Conservation (phyloP, 2,329 filamentous ascomycete species). For the Domatiomyces globalis region DNA sequence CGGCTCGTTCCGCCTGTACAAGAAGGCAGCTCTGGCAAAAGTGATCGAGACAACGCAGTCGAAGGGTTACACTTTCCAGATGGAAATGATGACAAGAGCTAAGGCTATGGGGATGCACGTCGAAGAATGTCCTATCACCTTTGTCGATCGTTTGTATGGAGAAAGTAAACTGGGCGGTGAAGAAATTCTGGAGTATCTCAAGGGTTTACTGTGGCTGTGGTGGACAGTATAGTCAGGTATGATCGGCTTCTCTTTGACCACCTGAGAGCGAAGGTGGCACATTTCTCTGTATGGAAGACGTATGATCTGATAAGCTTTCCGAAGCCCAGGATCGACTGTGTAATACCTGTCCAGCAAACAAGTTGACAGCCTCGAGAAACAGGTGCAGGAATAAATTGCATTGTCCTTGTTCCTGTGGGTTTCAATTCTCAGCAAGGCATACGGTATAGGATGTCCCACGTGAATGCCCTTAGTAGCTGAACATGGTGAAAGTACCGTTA, state of each 20-base stretch:
- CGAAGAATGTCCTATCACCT: slow-evolving; percentile 88
- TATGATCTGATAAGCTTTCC: too few species aligned
- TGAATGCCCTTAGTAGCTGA: too few species aligned
- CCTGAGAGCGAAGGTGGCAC: too few species aligned
- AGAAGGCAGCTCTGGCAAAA: slow-evolving; percentile 75
- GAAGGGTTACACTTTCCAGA: slow-evolving; percentile 98
- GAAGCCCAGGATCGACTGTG: too few species aligned
- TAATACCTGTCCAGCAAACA: too few species aligned
- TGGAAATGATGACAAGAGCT: slow-evolving; percentile 97
- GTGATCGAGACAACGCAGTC: slow-evolving; percentile 83
- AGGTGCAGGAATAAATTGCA: too few species aligned
- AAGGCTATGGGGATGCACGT: slow-evolving; percentile 93
- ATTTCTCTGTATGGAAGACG: too few species aligned
- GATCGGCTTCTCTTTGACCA: neutral
- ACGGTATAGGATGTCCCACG: too few species aligned
- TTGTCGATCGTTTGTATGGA: slow-evolving; percentile 89
- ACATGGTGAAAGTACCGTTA: too few species aligned
- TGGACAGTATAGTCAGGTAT: slow-evolving; percentile 46
- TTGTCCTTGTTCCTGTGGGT: too few species aligned
- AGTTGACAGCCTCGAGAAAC: too few species aligned
- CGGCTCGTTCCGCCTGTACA: slow-evolving; percentile 88
- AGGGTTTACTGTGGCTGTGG: slow-evolving; percentile 67
- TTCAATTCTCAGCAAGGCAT: too few species aligned
- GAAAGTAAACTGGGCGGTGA: slow-evolving; percentile 88
- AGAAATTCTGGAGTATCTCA: slow-evolving; percentile 93